A percentile compares a stretch with the other conserved stretches of the same genome.
These are phyloP conservation scores for Akanthomyces muscarius DNA, from an alignment of 2,329 filamentous ascomycete genomes.

Conservation along the genomic window DNA sequence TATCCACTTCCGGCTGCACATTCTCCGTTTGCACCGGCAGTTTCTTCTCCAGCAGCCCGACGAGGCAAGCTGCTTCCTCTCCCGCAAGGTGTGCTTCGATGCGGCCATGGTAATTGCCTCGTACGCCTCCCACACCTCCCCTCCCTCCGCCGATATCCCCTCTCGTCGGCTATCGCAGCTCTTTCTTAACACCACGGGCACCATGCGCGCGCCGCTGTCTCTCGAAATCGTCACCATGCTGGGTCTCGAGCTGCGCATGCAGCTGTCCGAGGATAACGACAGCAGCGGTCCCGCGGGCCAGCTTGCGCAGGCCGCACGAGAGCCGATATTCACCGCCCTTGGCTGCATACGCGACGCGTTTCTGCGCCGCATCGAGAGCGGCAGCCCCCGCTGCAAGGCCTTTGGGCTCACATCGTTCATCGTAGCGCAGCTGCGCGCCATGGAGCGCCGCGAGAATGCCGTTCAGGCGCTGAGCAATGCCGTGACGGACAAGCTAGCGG, in stretches of 20 bases:
- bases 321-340: not conserved
- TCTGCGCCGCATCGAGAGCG: not conserved
- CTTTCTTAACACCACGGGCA: not conserved
- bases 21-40: constrained; percentile 7
- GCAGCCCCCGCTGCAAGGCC: constrained; percentile 7
- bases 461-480: not conserved
- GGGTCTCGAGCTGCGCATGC: constrained; percentile 7
- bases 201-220: not conserved
- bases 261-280: constrained; percentile 2
- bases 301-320: not conserved
- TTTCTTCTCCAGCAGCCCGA: constrained; percentile 1
- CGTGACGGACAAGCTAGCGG: not conserved
- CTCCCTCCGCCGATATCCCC: not conserved
- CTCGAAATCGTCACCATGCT: constrained; percentile 13
- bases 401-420: constrained; percentile 7
- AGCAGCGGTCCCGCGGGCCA: not conserved
- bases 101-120: constrained; percentile 5
- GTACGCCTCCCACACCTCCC: not conserved
- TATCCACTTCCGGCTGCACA: constrained; percentile 1
- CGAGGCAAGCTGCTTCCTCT: constrained; percentile 2
- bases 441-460: not conserved
- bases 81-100: constrained; percentile 5
- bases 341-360: not conserved
- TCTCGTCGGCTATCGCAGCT: not conserved
- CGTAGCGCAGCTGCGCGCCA: not conserved